A percentile compares a stretch with the other conserved stretches of the same genome.
phyloP scores from a whole-genome alignment of 2,329 filamentous ascomycete genomes.

The Colletotrichum filicis region DNA sequence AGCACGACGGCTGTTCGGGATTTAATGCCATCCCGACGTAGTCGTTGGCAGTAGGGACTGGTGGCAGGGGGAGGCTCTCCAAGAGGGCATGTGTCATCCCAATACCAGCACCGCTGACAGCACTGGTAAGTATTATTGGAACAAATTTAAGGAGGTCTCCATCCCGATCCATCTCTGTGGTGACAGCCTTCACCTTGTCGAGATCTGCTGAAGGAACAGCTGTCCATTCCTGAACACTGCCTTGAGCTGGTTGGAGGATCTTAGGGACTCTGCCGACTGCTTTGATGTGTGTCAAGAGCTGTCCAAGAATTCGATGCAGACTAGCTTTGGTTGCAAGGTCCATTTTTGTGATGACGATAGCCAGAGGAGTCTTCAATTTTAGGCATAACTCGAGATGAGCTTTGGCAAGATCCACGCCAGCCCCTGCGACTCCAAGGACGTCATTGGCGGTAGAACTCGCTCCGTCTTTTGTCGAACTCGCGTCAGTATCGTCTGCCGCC shows the following conservation, averaged over 20 bases:
- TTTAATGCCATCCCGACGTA: conserved; percentile 66
- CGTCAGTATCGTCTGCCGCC: conserved; percentile 78
- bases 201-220: conserved; percentile 67
- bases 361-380: conserved; percentile 80
- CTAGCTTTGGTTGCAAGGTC: conserved; percentile 83
- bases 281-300: conserved; percentile 83
- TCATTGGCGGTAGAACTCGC: conserved; percentile 63
- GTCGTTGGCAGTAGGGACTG: conserved; percentile 62
- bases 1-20: conserved; percentile 67
- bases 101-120: conserved; percentile 86
- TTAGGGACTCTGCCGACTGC: conserved; percentile 77
- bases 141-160: conserved; percentile 65
- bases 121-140: conserved; percentile 88
- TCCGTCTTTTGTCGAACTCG: conserved; percentile 42
- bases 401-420: conserved; percentile 77
- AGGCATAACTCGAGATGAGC: conserved; percentile 89
- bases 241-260: conserved; percentile 71
- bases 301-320: conserved; percentile 76
- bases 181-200: conserved; percentile 65
- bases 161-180: conserved; percentile 60
- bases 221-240: conserved; percentile 62
- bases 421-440: conserved; percentile 58
- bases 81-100: conserved; percentile 85
- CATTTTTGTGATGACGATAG: conserved; percentile 89
- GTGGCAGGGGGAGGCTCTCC: conserved; percentile 77